phyloP scores from a whole-genome alignment of 768 basidiomycete genomes.

The Suillus cothurnatus region DNA sequence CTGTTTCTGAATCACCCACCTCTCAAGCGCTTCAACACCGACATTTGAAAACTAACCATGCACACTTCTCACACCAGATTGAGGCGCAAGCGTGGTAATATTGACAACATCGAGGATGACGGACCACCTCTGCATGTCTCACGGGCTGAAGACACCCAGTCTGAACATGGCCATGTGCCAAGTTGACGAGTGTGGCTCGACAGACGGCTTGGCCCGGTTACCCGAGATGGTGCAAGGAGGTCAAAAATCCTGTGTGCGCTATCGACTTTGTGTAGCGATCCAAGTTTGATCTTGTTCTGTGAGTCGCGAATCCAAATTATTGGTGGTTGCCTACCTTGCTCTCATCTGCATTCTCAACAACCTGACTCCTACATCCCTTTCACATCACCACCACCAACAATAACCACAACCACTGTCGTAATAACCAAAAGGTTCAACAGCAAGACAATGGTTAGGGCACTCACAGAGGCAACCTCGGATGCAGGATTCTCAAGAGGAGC shows the following conservation, averaged over 20 bases:
- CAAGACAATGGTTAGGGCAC: slow-evolving; percentile 52
- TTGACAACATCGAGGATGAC: slow-evolving; percentile 52
- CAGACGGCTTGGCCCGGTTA: too few relatives aligned
- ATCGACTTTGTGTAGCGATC: too few relatives aligned
- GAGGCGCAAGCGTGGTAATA: slow-evolving; percentile 54
- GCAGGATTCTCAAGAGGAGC: slow-evolving; percentile 21
- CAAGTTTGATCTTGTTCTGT: too few relatives aligned
- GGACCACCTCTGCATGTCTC: slow-evolving; percentile 41
- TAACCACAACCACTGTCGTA: slow-evolving; percentile 24
- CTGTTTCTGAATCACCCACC: slow-evolving; percentile 18
- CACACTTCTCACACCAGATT: slow-evolving; percentile 41
- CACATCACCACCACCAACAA: slow-evolving; percentile 39
- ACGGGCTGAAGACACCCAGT: slow-evolving; percentile 52
- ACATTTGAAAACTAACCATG: too few relatives aligned
- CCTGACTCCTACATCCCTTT: slow-evolving; percentile 51
- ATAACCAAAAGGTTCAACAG: slow-evolving; percentile 16
- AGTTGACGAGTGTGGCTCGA: too few relatives aligned
- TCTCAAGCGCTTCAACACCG: too few relatives aligned
- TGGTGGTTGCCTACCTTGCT: slow-evolving; percentile 55
- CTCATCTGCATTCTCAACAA: slow-evolving; percentile 45
- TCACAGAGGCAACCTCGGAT: slow-evolving; percentile 37
- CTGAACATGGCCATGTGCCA: too few relatives aligned
- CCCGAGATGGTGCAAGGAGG: too few relatives aligned
- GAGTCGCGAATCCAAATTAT: too few relatives aligned
- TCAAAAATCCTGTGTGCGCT: too few relatives aligned